Evolutionary conservation across 169 alveolate genomes (phyloP).

Genomic region (Plasmodium cynomolgi): DNA sequence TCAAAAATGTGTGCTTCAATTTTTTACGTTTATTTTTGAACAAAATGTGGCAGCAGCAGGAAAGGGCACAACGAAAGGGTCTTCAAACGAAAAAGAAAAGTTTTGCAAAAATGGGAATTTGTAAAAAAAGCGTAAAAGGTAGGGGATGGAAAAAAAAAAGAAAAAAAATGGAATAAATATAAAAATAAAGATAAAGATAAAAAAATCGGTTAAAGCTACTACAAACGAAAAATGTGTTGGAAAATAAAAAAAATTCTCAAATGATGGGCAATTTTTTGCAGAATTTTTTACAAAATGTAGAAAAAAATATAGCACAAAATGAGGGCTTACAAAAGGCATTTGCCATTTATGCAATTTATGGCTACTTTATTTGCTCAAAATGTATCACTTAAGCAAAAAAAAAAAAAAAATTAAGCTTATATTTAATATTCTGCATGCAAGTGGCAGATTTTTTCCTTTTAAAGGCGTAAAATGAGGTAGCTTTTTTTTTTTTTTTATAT

Average conservation of each 20-base stretch:
- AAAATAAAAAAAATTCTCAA: not conserved
- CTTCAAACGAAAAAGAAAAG: not conserved
- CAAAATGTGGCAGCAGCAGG: not conserved
- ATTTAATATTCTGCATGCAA: not conserved
- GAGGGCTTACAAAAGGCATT: not conserved
- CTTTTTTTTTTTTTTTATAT: slow-evolving; percentile 24
- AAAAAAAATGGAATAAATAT: not conserved
- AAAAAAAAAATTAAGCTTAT: not conserved
- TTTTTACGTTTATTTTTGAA: not conserved
- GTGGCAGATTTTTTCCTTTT: not conserved
- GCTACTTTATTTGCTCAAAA: not conserved
- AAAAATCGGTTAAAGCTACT: not conserved
- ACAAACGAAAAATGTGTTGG: not conserved
- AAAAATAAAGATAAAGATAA: not conserved
- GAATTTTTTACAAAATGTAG: not conserved
- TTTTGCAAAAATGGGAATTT: not conserved
- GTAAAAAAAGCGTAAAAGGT: not conserved
- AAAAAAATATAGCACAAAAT: not conserved
- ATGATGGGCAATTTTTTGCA: not conserved
- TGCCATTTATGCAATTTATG: not conserved
- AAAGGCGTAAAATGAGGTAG: slow-evolving; percentile 1
- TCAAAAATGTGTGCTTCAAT: not conserved
- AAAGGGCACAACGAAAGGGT: not conserved
- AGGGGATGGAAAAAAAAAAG: not conserved
- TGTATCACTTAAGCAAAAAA: slow-evolving; percentile 1